Conservation (phyloP, 352 stramenopile species). For the Phytophthora aleatoria region DNA sequence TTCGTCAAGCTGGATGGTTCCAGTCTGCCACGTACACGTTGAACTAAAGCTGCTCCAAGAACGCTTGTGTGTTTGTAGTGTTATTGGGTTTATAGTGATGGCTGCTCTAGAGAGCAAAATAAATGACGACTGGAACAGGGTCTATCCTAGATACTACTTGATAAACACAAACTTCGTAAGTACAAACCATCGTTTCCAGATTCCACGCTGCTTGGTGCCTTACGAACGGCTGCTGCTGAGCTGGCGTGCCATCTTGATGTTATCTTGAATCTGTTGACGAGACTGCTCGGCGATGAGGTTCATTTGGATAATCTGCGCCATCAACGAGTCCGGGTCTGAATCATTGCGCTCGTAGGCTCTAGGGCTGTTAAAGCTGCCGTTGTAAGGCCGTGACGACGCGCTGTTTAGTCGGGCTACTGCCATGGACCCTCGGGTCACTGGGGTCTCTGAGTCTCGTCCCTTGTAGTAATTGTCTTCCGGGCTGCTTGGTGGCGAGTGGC, state of each 20-base stretch:
- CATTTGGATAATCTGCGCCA: conserved; percentile 77
- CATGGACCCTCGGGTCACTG: conserved; percentile 20
- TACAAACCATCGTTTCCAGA: conserved; percentile 32
- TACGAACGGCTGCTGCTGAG: conserved; percentile 33
- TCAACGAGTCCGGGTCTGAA: conserved; percentile 51
- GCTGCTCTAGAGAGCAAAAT: conserved; percentile 28
- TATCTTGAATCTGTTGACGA: conserved; percentile 62
- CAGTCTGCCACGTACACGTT: conserved; percentile 39
- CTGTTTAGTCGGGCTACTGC: conserved; percentile 15
- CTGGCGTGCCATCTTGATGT: conserved; percentile 58
- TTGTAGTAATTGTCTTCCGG: conserved; percentile 24
- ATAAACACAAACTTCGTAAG: conserved; percentile 18
- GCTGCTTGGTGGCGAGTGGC: conserved; percentile 11
- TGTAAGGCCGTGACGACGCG: conserved; percentile 11
- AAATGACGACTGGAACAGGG: conserved; percentile 30
- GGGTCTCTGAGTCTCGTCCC: conserved; percentile 34
- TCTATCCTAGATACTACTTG: conserved; percentile 13
- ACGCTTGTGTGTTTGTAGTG: conserved; percentile 9
- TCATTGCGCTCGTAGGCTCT: conserved; percentile 15
- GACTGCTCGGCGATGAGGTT: conserved; percentile 77
- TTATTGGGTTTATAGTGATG: conserved; percentile 31
- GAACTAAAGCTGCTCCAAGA: conserved; percentile 3
- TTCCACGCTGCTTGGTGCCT: conserved; percentile 1
- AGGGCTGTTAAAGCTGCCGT: conserved; percentile 20
- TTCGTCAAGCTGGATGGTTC: conserved; percentile 31